phyloP scores from a whole-genome alignment of 2,329 filamentous ascomycete genomes.

The Trichoderma harzianum region DNA sequence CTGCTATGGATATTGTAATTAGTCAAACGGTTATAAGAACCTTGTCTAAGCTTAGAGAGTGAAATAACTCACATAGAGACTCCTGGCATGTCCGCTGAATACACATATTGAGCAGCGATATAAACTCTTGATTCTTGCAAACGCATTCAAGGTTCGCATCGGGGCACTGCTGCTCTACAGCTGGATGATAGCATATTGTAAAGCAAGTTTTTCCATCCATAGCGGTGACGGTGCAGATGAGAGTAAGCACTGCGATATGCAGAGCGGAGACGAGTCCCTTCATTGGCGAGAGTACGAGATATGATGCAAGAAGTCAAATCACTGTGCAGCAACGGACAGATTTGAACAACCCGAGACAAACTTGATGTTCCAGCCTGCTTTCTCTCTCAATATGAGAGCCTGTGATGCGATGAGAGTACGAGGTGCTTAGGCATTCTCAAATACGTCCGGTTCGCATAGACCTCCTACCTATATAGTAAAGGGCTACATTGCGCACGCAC shows the following conservation, averaged over 20 bases:
- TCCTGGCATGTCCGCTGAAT: slow-evolving; percentile 13
- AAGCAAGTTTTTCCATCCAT: slow-evolving; percentile 11
- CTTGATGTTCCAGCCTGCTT: neutral
- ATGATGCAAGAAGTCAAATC: neutral
- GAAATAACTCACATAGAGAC: neutral
- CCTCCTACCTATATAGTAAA: neutral
- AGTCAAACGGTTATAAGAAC: neutral
- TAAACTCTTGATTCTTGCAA: slow-evolving; percentile 12
- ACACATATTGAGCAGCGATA: slow-evolving; percentile 7
- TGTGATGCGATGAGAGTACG: neutral
- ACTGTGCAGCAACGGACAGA: neutral
- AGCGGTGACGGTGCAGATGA: neutral
- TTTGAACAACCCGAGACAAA: neutral
- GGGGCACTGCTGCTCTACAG: slow-evolving; percentile 11
- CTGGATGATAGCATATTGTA: neutral
- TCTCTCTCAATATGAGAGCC: neutral
- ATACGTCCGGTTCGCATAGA: neutral
- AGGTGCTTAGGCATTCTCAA: neutral
- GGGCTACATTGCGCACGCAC: neutral
- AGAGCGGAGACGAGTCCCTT: slow-evolving; percentile 3
- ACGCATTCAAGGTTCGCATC: neutral
- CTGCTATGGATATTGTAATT: neutral
- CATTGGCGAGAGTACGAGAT: neutral
- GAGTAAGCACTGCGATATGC: neutral
- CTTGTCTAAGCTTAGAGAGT: neutral